Evolutionary conservation across 2,329 filamentous ascomycete genomes (phyloP).

Genomic region (Botrytis medusae): DNA sequence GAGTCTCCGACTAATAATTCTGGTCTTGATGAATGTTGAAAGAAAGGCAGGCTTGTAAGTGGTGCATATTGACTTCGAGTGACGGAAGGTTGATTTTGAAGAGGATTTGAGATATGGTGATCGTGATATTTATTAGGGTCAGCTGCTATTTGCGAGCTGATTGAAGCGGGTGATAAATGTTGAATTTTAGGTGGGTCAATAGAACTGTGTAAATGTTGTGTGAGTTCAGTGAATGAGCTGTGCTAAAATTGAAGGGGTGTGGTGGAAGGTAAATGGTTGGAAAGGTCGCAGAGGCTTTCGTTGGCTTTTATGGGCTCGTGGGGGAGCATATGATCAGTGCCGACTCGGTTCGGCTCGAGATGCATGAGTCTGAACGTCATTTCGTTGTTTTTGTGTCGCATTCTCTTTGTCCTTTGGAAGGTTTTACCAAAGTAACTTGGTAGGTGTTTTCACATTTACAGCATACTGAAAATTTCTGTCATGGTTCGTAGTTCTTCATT

Average conservation of each 20-base stretch:
- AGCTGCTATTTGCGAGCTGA: constrained; percentile 17
- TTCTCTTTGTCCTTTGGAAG: neutral
- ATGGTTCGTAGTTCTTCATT: neutral
- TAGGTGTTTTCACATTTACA: neutral
- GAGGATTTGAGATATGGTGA: neutral
- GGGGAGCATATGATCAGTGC: constrained; percentile 10
- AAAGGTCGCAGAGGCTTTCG: neutral
- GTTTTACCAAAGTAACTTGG: neutral
- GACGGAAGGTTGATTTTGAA: neutral
- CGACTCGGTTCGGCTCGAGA: constrained; percentile 4
- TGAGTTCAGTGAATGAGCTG: constrained; percentile 5
- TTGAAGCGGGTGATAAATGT: constrained; percentile 14
- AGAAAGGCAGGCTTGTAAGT: neutral
- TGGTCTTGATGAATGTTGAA: neutral
- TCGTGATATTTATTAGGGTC: neutral
- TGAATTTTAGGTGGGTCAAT: constrained; percentile 11
- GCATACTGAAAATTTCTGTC: no score
- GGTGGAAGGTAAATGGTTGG: neutral
- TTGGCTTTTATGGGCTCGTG: neutral
- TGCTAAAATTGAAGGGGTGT: constrained; percentile 5
- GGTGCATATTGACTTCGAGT: neutral
- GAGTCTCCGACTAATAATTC: neutral
- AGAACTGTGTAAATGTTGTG: constrained; percentile 1
- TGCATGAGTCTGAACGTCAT: neutral
- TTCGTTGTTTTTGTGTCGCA: neutral